Percentiles rank a stretch among this genome's conserved stretches.
phyloP scores from a whole-genome alignment of 371 early-diverging fungal genomes.

The Mortierella sp. region DNA sequence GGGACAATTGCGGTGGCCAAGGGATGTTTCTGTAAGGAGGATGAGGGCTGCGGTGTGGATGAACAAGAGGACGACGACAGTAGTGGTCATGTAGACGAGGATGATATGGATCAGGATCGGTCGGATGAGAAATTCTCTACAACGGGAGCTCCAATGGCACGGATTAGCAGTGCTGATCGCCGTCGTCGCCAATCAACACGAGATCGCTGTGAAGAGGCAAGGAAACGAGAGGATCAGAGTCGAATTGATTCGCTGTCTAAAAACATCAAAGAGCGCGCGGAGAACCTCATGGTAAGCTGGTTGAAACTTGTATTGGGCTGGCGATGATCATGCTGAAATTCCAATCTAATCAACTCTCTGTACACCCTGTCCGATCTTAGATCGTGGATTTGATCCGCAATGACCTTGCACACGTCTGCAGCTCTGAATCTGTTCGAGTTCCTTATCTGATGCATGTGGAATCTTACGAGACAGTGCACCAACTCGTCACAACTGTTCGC shows the following conservation, averaged over 20 bases:
- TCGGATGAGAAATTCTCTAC: not conserved
- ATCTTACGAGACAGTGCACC: constrained; percentile 92
- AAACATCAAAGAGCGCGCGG: constrained; percentile 92
- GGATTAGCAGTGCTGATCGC: not conserved
- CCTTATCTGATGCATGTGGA: constrained; percentile 92
- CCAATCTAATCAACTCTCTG: too few species aligned
- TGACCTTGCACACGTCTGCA: constrained; percentile 82
- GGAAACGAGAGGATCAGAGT: constrained; percentile 49
- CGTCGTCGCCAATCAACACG: not conserved
- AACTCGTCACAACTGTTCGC: constrained; percentile 89
- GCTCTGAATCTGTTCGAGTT: constrained; percentile 77
- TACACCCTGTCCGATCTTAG: constrained; percentile 53
- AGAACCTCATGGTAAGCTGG: constrained; percentile 90
- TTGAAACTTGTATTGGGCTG: too few species aligned
- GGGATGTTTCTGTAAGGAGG: constrained; percentile 57
- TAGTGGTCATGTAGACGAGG: constrained; percentile 58
- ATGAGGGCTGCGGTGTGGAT: constrained; percentile 48
- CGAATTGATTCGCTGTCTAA: constrained; percentile 64
- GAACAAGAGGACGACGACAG: constrained; percentile 43
- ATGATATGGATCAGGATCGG: constrained; percentile 54
- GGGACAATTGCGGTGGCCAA: constrained; percentile 79
- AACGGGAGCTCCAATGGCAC: not conserved
- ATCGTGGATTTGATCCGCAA: constrained; percentile 97
- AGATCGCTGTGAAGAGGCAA: constrained; percentile 44
- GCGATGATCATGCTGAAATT: too few species aligned